phyloP scores from a whole-genome alignment of 83 land plant species.

The Picea abies region DNA sequence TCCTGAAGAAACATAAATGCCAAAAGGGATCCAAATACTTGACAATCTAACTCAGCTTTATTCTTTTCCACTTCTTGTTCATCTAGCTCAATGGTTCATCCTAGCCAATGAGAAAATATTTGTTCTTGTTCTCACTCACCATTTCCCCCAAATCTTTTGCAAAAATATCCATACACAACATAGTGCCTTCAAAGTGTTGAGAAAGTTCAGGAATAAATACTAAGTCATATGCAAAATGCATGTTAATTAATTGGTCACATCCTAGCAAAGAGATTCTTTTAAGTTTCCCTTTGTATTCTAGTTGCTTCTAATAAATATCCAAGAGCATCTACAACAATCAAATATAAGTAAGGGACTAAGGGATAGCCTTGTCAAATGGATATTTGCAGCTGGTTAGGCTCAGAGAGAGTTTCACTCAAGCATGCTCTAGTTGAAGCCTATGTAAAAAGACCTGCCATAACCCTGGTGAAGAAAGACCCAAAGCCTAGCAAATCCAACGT shows the following conservation, averaged over 20 bases:
- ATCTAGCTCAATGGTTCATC: background rate
- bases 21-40: background rate
- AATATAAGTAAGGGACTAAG: background rate
- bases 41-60: background rate
- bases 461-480: background rate
- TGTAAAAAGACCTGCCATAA: background rate
- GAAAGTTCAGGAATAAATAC: background rate
- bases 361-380: background rate
- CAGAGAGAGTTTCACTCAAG: background rate
- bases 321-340: background rate
- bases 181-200: background rate
- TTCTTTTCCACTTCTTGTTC: background rate
- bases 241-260: background rate
- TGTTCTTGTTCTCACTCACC: background rate
- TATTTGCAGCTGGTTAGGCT: background rate
- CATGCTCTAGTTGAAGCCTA: background rate
- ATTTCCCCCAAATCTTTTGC: background rate
- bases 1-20: background rate
- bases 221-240: background rate
- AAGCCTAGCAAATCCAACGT: background rate
- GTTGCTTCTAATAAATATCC: background rate
- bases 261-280: background rate
- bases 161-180: background rate
- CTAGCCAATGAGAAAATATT: background rate
- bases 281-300: background rate